A percentile compares a stretch with the other conserved stretches of the same genome.
phyloP scores from a whole-genome alignment of 768 basidiomycete species.

The Cystoderma amianthinum region DNA sequence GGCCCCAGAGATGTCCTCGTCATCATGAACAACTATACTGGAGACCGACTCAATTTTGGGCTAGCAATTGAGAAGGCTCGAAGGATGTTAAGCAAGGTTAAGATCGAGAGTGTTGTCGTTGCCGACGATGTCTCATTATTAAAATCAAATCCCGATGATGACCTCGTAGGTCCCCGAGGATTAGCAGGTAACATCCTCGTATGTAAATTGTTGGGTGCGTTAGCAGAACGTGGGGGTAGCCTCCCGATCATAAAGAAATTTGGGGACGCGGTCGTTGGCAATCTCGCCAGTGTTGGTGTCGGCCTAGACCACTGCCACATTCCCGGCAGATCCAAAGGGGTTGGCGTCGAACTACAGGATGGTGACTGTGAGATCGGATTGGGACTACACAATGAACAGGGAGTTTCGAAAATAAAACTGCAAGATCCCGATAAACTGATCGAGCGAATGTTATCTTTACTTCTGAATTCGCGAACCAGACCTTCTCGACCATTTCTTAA shows the following conservation, averaged over 20 bases:
- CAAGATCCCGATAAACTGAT: slow-evolving; percentile 23
- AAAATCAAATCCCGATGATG: slow-evolving; percentile 9
- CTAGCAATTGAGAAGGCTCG: slow-evolving; percentile 48
- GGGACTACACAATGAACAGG: slow-evolving; percentile 53
- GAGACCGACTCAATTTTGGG: slow-evolving; percentile 54
- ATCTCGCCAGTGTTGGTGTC: slow-evolving; percentile 26
- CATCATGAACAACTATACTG: slow-evolving; percentile 43
- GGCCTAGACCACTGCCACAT: slow-evolving; percentile 53
- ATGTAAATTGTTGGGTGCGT: slow-evolving; percentile 51
- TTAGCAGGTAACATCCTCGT: slow-evolving; percentile 41
- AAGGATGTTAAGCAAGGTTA: slow-evolving; percentile 16
- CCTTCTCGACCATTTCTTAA: background rate
- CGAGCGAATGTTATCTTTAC: slow-evolving; percentile 21
- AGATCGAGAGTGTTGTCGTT: slow-evolving; percentile 40
- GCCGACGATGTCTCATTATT: slow-evolving; percentile 50
- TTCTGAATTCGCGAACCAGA: slow-evolving; percentile 16
- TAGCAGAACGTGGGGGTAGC: slow-evolving; percentile 30
- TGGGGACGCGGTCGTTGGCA: slow-evolving; percentile 25
- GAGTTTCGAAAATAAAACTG: slow-evolving; percentile 25
- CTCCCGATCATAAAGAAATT: slow-evolving; percentile 24
- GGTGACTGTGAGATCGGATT: slow-evolving; percentile 40
- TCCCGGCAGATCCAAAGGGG: slow-evolving; percentile 31
- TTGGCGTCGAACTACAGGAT: slow-evolving; percentile 9
- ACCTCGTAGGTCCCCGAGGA: slow-evolving; percentile 41
- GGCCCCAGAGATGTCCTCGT: slow-evolving; percentile 24